Evolutionary conservation across 495 filamentous ascomycete species (phyloP).

Genomic region (Neurospora discreta): DNA sequence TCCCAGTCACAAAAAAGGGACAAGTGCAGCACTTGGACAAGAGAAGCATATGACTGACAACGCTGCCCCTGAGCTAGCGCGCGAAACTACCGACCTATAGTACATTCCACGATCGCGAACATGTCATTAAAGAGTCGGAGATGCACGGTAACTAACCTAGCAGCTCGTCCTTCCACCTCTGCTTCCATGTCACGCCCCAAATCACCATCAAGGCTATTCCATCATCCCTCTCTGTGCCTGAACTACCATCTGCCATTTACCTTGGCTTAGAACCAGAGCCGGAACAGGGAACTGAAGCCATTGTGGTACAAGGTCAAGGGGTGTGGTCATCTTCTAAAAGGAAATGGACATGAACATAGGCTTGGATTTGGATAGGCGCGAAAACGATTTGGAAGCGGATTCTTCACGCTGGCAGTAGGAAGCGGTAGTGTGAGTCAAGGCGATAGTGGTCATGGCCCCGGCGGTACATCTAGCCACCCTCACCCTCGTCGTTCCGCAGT

Average conservation of each 20-base stretch:
- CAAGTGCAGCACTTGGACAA: conserved; percentile 39
- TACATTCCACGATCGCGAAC: neutral
- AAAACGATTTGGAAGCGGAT: neutral
- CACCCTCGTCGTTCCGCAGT: neutral
- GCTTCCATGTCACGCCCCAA: conserved; percentile 9
- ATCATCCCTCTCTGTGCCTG: neutral
- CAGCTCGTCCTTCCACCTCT: conserved; percentile 21
- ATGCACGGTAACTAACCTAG: conserved; percentile 2
- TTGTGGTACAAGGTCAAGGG: neutral
- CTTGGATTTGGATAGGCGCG: neutral
- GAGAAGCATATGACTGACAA: conserved; percentile 81
- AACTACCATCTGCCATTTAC: neutral
- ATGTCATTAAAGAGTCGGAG: neutral
- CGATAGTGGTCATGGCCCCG: neutral
- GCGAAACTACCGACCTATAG: neutral
- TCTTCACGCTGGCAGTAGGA: too few species aligned
- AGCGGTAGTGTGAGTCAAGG: too few species aligned
- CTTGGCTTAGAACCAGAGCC: neutral
- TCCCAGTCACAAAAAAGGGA: neutral
- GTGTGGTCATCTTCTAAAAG: neutral
- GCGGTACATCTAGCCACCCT: neutral
- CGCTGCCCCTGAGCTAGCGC: conserved; percentile 62
- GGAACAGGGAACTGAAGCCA: neutral
- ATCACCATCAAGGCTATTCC: neutral
- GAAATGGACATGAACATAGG: neutral